These are phyloP conservation scores for Colletotrichum musae DNA, from an alignment of 2,329 filamentous ascomycete genomes.

Conservation along the genomic window DNA sequence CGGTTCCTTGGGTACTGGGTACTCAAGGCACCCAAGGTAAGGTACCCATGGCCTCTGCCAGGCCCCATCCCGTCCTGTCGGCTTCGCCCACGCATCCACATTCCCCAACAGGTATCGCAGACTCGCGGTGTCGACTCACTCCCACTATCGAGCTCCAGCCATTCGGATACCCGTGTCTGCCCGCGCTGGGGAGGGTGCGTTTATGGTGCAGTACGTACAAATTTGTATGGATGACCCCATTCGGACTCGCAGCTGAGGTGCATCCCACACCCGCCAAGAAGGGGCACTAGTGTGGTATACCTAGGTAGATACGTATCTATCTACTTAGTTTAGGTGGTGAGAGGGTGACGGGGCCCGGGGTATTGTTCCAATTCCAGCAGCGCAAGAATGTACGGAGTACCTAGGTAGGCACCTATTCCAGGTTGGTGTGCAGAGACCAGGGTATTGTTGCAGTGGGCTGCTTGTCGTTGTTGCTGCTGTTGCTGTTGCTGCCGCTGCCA, in stretches of 20 bases:
- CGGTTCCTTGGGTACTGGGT: background rate
- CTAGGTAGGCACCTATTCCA: too few relatives aligned
- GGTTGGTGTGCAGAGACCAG: too few relatives aligned
- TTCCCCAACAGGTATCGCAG: constrained; percentile 35
- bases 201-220: background rate
- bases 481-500: background rate
- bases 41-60: background rate
- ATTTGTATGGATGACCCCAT: background rate
- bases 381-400: background rate
- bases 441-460: too few relatives aligned
- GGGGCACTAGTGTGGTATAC: too few relatives aligned
- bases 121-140: constrained; percentile 1
- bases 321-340: background rate
- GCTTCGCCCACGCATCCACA: constrained; percentile 38
- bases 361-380: constrained; percentile 23
- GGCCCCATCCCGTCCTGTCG: background rate
- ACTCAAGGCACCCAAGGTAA: background rate
- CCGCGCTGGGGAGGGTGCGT: constrained; percentile 23
- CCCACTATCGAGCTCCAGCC: constrained; percentile 9
- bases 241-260: constrained; percentile 26
- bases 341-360: constrained; percentile 6
- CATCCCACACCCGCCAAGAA: background rate
- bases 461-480: too few relatives aligned
- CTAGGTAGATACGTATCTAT: background rate
- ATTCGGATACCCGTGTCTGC: constrained; percentile 20